Percentiles rank a stretch among this genome's conserved stretches.
Evolutionary conservation across 495 filamentous ascomycete species (phyloP).

Genomic region (Neurospora tetrasperma): DNA sequence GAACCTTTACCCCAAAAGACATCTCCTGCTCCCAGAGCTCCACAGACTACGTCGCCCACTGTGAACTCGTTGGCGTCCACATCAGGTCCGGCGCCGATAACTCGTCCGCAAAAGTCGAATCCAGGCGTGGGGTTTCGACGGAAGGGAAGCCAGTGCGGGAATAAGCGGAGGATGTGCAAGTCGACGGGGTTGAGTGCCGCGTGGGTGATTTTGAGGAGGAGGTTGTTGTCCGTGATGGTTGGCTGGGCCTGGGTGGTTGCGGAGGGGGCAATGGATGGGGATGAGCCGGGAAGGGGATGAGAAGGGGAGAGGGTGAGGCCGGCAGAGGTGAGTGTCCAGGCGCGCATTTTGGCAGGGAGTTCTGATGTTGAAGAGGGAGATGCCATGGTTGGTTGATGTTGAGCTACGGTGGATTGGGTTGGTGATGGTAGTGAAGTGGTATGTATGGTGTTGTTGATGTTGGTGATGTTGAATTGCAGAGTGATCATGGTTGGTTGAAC

Average conservation of each 20-base stretch:
- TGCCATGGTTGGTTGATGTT: neutral
- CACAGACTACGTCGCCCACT: constrained; percentile 22
- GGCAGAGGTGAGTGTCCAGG: neutral
- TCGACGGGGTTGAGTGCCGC: constrained; percentile 34
- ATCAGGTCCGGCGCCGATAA: constrained; percentile 18
- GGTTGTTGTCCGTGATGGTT: constrained; percentile 2
- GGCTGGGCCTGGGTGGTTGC: no score
- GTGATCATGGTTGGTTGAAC: neutral
- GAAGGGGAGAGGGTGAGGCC: neutral
- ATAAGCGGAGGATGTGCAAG: constrained; percentile 21
- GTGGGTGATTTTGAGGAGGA: constrained; percentile 31
- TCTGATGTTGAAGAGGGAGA: neutral
- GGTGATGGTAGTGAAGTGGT: neutral
- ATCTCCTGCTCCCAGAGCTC: neutral
- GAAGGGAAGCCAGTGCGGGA: constrained; percentile 25
- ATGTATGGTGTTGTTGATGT: neutral
- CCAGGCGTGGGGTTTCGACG: constrained; percentile 23
- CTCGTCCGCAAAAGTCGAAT: constrained; percentile 32
- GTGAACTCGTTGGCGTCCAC: neutral
- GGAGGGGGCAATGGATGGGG: neutral
- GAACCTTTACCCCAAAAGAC: constrained; percentile 22
- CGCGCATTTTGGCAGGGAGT: neutral
- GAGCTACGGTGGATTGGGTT: neutral
- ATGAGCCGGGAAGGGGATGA: neutral
- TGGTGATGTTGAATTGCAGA: neutral